These are phyloP conservation scores for Gnomoniopsis sp. DNA, from an alignment of 2,329 filamentous ascomycete genomes.

Conservation along the genomic window DNA sequence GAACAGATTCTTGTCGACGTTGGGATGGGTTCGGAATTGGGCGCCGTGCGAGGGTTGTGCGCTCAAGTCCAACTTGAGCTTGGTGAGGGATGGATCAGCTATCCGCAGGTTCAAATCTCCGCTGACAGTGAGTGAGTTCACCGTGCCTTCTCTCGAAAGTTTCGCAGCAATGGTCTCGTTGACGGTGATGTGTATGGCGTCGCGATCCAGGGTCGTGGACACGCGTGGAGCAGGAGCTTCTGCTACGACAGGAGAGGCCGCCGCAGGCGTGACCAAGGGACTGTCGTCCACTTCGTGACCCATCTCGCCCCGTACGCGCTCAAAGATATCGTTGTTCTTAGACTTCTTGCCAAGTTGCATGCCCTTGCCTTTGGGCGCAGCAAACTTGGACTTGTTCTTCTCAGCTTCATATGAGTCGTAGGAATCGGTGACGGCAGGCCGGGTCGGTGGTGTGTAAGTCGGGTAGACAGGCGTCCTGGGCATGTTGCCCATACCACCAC, in stretches of 20 bases:
- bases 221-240: conserved; percentile 54
- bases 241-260: conserved; percentile 45
- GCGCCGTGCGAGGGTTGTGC: conserved; percentile 77
- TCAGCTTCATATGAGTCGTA: conserved; percentile 96
- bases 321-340: conserved; percentile 96
- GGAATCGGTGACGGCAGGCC: conserved; percentile 71
- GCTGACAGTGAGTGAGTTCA: conserved; percentile 84
- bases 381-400: conserved; percentile 88
- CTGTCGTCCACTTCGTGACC: conserved; percentile 78
- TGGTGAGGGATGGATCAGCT: conserved; percentile 81
- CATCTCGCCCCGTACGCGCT: conserved; percentile 87
- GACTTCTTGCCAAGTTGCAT: conserved; percentile 99
- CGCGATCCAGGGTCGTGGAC: conserved; percentile 70
- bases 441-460: conserved; percentile 78
- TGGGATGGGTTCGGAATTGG: conserved; percentile 93
- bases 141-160: conserved; percentile 79
- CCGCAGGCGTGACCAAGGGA: conserved; percentile 61
- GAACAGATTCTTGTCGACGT: conserved; percentile 88
- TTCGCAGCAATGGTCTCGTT: conserved; percentile 89
- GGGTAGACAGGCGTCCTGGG: conserved; percentile 81
- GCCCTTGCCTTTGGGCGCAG: conserved; percentile 84
- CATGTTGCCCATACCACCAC: conserved; percentile 36
- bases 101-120: conserved; percentile 92
- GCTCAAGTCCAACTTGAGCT: conserved; percentile 80
- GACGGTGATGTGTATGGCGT: conserved; percentile 84